Percentiles rank a stretch among this genome's conserved stretches.
Evolutionary conservation across 495 filamentous ascomycete species (phyloP).

Genomic region (Annulohypoxylon moriforme): DNA sequence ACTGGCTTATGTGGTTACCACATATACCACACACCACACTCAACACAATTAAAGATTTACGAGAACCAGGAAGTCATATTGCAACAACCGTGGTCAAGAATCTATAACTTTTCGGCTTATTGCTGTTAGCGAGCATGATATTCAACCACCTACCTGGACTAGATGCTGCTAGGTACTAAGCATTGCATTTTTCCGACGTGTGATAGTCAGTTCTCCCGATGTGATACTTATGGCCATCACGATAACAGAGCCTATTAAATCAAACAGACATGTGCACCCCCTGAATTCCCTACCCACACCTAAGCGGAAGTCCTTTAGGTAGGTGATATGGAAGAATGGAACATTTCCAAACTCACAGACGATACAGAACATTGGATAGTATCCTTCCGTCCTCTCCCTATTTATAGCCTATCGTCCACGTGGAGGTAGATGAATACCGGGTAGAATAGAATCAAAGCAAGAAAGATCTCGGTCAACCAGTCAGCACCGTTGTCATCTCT

Average conservation of each 20-base stretch:
- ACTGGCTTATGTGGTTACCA: neutral
- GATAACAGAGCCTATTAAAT: neutral
- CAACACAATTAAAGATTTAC: neutral
- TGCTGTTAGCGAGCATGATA: neutral
- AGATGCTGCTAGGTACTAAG: no score
- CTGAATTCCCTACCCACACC: neutral
- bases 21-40: neutral
- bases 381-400: neutral
- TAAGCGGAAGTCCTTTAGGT: neutral
- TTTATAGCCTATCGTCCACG: conserved; percentile 5
- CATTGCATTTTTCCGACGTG: neutral
- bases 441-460: neutral
- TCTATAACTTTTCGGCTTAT: neutral
- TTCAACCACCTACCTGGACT: neutral
- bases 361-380: neutral
- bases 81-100: neutral
- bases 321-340: neutral
- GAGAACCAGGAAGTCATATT: neutral
- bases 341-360: neutral
- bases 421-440: neutral
- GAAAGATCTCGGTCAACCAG: neutral
- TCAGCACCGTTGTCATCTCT: neutral
- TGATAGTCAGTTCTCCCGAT: neutral
- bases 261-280: neutral
- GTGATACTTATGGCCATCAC: neutral